Conservation (phyloP, 306 rosid species). For the Quercus suber region DNA sequence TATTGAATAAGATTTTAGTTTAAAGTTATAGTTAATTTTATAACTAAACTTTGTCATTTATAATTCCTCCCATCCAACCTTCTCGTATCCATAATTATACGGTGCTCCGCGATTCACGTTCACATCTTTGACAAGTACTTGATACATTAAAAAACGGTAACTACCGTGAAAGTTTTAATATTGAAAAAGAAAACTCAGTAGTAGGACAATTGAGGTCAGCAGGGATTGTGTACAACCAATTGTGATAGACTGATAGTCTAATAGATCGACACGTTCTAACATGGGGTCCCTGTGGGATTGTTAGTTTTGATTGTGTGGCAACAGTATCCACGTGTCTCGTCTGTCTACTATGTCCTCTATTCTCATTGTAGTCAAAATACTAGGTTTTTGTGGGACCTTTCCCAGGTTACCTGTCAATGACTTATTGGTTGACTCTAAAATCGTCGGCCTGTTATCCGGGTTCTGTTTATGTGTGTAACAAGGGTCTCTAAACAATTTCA, state of each 20-base stretch:
- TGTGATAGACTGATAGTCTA: too few relatives aligned
- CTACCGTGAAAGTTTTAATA: too few relatives aligned
- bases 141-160: not conserved
- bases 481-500: too few relatives aligned
- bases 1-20: accelerated
- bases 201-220: too few relatives aligned
- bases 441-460: not conserved
- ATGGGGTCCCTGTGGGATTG: not conserved
- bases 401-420: conserved; percentile 8
- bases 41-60: too few relatives aligned
- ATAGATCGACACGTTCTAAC: not conserved
- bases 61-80: not conserved
- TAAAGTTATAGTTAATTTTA: too few relatives aligned
- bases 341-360: not conserved
- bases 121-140: not conserved
- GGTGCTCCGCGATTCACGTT: not conserved
- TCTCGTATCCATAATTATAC: not conserved
- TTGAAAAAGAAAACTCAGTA: too few relatives aligned
- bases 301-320: conserved; percentile 4
- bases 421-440: not conserved
- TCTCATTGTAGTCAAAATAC: not conserved
- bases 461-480: not conserved
- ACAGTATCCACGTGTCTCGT: conserved; percentile 36
- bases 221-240: too few relatives aligned
- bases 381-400: conserved; percentile 12